A percentile compares a stretch with the other conserved stretches of the same genome.
These are phyloP conservation scores for Alternaria panax DNA, from an alignment of 2,329 filamentous ascomycete species.

Conservation along the genomic window DNA sequence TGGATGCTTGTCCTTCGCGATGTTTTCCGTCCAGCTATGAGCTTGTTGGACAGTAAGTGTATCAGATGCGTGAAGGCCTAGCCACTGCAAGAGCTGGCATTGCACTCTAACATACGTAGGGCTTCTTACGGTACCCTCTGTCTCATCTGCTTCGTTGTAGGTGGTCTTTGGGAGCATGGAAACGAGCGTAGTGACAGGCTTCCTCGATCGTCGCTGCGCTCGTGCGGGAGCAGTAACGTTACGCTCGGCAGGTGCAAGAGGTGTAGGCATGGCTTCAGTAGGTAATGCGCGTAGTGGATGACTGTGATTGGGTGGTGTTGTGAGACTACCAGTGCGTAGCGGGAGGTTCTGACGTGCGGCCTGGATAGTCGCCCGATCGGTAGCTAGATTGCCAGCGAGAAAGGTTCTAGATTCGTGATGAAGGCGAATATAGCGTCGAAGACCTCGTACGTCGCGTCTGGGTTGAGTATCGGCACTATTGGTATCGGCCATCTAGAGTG, in stretches of 20 bases:
- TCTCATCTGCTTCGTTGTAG: conserved; percentile 28
- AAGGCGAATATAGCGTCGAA: not conserved
- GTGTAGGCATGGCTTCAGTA: not conserved
- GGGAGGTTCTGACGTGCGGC: not conserved
- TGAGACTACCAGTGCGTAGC: not conserved
- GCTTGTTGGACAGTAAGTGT: conserved; percentile 20
- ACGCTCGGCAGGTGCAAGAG: not conserved
- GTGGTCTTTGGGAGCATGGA: conserved; percentile 15
- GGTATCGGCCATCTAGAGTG: conserved; percentile 19
- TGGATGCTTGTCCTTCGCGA: conserved; percentile 11
- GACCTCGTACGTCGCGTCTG: too few relatives aligned
- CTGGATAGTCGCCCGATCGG: not conserved
- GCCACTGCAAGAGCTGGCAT: conserved; percentile 19
- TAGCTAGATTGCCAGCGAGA: not conserved
- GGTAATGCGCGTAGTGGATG: not conserved
- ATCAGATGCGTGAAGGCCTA: conserved; percentile 20
- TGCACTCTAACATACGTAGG: conserved; percentile 30
- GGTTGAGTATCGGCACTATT: not conserved
- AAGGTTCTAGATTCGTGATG: not conserved
- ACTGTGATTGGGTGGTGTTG: not conserved
- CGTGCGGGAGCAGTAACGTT: not conserved
- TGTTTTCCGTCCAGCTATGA: conserved; percentile 21
- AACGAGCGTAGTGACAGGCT: conserved; percentile 17
- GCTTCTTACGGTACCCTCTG: conserved; percentile 16
- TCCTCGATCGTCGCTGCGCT: not conserved